These are phyloP conservation scores for Mikania micrantha DNA, from an alignment of 129 eudicot species.

Conservation along the genomic window DNA sequence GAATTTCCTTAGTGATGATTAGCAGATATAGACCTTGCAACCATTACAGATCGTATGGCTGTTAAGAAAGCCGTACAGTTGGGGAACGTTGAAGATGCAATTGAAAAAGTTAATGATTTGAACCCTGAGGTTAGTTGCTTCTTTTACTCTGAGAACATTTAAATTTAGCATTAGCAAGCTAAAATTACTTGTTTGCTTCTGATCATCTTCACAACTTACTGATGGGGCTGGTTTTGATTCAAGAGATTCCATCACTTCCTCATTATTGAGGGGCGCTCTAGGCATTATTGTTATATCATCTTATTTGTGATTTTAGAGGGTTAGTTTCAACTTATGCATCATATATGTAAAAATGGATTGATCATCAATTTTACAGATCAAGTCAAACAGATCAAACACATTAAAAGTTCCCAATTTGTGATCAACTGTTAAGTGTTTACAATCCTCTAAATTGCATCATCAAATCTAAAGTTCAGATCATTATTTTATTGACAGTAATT, in stretches of 20 bases:
- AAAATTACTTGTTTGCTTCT: neutral
- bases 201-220: neutral
- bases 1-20: slow-evolving; percentile 46
- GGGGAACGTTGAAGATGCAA: slow-evolving; percentile 96
- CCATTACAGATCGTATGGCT: slow-evolving; percentile 95
- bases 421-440: neutral
- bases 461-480: neutral
- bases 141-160: neutral
- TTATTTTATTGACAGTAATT: neutral
- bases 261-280: neutral
- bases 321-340: neutral
- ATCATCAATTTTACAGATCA: too few species aligned
- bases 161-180: neutral
- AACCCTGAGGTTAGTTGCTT: slow-evolving; percentile 78
- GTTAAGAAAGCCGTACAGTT: slow-evolving; percentile 93
- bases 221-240: neutral
- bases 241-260: neutral
- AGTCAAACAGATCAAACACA: neutral
- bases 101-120: slow-evolving; percentile 92
- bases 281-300: neutral
- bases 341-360: neutral
- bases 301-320: neutral
- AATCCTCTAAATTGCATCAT: neutral
- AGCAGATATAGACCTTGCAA: slow-evolving; percentile 95
- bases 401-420: neutral